Conservation (phyloP, 331 rosid genomes). For the Malus hybrid region DNA sequence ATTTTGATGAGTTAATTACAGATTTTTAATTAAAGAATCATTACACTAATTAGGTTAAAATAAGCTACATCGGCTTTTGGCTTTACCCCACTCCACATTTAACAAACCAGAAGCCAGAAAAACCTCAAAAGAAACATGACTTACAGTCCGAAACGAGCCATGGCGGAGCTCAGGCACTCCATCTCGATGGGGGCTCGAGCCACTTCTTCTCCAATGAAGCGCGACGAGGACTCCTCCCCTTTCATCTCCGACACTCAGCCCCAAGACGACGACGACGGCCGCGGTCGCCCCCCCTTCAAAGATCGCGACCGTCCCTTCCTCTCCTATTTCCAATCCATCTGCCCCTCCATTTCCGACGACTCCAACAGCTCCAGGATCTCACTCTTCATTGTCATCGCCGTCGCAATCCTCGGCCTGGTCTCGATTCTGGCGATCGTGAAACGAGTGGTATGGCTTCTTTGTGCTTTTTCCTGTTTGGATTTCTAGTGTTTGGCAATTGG, state of each 20-base stretch:
- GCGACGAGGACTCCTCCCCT: constrained; percentile 73
- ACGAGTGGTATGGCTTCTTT: constrained; percentile 39
- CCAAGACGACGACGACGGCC: constrained; percentile 33
- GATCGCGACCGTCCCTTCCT: constrained; percentile 72
- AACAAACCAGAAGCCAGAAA: too few species aligned
- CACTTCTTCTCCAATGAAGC: constrained; percentile 80
- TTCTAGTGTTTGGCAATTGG: not conserved
- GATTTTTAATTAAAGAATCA: too few species aligned
- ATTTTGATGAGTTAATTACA: too few species aligned
- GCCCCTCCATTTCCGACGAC: constrained; percentile 55
- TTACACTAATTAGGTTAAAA: too few species aligned
- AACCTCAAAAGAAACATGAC: constrained; percentile 7
- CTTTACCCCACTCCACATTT: not conserved
- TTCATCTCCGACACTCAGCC: constrained; percentile 36
- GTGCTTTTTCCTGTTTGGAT: not conserved
- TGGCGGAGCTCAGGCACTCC: constrained; percentile 92
- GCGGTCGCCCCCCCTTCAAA: constrained; percentile 56
- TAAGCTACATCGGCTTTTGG: not conserved
- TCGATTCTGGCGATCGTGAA: constrained; percentile 46
- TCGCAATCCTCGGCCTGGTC: constrained; percentile 38
- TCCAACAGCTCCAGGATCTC: constrained; percentile 77
- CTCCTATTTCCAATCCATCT: constrained; percentile 41
- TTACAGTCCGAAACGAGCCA: constrained; percentile 50
- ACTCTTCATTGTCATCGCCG: constrained; percentile 25
- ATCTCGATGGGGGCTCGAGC: constrained; percentile 62